Percentiles rank a stretch among this genome's conserved stretches.
phyloP scores from a whole-genome alignment of 2,329 filamentous ascomycete genomes.

The Alternaria sp. region DNA sequence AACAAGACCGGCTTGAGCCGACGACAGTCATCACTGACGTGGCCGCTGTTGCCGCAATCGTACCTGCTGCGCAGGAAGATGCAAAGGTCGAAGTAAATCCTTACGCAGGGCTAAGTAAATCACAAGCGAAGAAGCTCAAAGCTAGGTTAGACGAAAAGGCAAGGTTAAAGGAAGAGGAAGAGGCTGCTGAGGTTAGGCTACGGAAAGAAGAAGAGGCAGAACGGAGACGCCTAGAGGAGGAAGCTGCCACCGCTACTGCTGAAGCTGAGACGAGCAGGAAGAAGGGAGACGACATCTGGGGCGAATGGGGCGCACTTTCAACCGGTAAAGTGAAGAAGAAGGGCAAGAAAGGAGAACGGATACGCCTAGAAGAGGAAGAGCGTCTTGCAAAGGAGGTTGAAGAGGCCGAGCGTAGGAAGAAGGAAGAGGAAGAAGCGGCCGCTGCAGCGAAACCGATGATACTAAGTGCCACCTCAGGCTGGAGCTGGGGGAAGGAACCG shows the following conservation, averaged over 20 bases:
- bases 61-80: slow-evolving; percentile 19
- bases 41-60: background rate
- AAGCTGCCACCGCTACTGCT: background rate
- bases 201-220: slow-evolving; percentile 39
- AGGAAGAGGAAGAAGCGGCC: slow-evolving; percentile 48
- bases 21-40: background rate
- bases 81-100: slow-evolving; percentile 53
- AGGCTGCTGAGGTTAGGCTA: slow-evolving; percentile 26
- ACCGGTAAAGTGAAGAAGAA: background rate
- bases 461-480: slow-evolving; percentile 34
- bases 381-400: slow-evolving; percentile 51
- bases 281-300: background rate
- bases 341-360: background rate
- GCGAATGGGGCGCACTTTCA: background rate
- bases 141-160: slow-evolving; percentile 48
- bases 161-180: slow-evolving; percentile 26
- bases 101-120: slow-evolving; percentile 40
- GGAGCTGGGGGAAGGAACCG: slow-evolving; percentile 42
- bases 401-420: slow-evolving; percentile 51
- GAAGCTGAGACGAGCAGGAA: background rate
- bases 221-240: slow-evolving; percentile 23
- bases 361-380: slow-evolving; percentile 28
- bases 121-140: slow-evolving; percentile 42
- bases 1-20: slow-evolving; percentile 33
- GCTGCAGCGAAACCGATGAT: slow-evolving; percentile 42